Evolutionary conservation across 164 flowering plant species (phyloP).

Genomic region (Aristolochia californica): DNA sequence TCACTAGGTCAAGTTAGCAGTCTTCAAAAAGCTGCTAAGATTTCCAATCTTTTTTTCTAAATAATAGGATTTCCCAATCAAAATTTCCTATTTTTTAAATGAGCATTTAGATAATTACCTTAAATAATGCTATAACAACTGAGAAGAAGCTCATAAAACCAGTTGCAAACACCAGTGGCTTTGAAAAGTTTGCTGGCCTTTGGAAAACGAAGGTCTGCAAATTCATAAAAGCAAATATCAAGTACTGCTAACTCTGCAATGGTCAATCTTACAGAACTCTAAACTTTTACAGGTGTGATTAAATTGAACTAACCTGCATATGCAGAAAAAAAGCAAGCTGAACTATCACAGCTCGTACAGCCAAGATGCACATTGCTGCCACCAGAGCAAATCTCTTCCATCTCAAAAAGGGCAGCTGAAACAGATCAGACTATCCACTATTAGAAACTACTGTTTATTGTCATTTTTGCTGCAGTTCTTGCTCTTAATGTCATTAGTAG

Average conservation of each 20-base stretch:
- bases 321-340: conserved; percentile 89
- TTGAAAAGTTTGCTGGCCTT: conserved; percentile 58
- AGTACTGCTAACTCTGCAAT: not conserved
- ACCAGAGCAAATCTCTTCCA: conserved; percentile 87
- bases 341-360: conserved; percentile 86
- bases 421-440: conserved; percentile 2
- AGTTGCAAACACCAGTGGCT: conserved; percentile 81
- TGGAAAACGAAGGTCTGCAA: conserved; percentile 61
- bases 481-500: no score
- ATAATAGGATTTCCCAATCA: no score
- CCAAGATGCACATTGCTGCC: conserved; percentile 91
- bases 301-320: conserved; percentile 44
- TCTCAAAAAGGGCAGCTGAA: conserved; percentile 76
- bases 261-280: not conserved
- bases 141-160: conserved; percentile 99
- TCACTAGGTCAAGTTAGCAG: no score
- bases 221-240: conserved; percentile 1
- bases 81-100: no score
- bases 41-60: no score
- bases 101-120: conserved; percentile 36
- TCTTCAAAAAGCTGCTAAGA: no score
- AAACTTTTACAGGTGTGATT: not conserved
- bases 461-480: no score
- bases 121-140: conserved; percentile 88
- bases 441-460: not conserved